Evolutionary conservation across 2,329 filamentous ascomycete genomes (phyloP).

Genomic region (Epichloe scottii): DNA sequence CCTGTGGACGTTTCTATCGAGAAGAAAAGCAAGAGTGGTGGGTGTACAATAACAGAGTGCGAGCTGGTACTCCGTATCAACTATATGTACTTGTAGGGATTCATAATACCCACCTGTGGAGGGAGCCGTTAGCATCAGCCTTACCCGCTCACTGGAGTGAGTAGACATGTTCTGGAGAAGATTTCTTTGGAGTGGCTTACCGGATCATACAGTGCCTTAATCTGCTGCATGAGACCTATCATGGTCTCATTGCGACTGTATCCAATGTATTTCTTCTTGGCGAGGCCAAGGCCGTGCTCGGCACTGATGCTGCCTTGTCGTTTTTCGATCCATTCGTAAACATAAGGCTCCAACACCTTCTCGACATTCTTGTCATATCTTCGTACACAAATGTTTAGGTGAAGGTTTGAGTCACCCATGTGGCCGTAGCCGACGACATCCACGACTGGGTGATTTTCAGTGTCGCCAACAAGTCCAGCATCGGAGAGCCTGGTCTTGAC

Average conservation of each 20-base stretch:
- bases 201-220: slow-evolving; percentile 90
- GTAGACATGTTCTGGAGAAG: not conserved
- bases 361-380: slow-evolving; percentile 82
- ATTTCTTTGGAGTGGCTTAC: slow-evolving; percentile 40
- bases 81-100: slow-evolving; percentile 91
- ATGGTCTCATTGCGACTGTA: slow-evolving; percentile 85
- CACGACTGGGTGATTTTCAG: slow-evolving; percentile 64
- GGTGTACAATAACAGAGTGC: no score
- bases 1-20: no score
- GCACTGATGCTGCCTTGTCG: slow-evolving; percentile 88
- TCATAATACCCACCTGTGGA: slow-evolving; percentile 93
- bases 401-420: slow-evolving; percentile 94
- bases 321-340: slow-evolving; percentile 93
- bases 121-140: slow-evolving; percentile 14
- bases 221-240: slow-evolving; percentile 83
- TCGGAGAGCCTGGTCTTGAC: slow-evolving; percentile 58
- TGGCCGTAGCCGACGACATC: slow-evolving; percentile 94
- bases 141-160: slow-evolving; percentile 3
- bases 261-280: slow-evolving; percentile 90
- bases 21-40: no score
- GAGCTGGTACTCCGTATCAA: not conserved
- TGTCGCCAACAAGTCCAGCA: slow-evolving; percentile 65
- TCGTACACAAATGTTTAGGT: slow-evolving; percentile 77
- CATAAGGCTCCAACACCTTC: slow-evolving; percentile 78
- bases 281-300: slow-evolving; percentile 85